phyloP scores from a whole-genome alignment of 2,329 filamentous ascomycete species.

The Domatiomyces catenatus region DNA sequence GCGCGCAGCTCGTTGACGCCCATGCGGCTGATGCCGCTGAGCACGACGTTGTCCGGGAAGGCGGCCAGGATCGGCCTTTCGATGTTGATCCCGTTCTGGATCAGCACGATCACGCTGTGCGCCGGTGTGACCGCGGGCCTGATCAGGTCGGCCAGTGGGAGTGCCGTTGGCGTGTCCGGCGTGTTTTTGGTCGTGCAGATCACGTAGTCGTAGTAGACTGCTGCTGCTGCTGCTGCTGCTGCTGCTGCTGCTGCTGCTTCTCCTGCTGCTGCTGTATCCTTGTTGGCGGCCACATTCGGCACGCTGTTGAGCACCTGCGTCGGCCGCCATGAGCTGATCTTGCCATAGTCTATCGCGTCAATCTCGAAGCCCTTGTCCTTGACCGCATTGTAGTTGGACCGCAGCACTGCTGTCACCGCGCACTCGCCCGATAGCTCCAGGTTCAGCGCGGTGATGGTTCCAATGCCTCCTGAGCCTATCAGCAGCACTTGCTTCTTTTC shows the following conservation, averaged over 20 bases:
- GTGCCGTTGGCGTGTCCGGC: slow-evolving; percentile 33
- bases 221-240: neutral
- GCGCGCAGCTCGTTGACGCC: slow-evolving; percentile 34
- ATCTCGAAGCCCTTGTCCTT: slow-evolving; percentile 38
- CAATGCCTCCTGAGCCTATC: slow-evolving; percentile 43
- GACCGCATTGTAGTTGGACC: slow-evolving; percentile 42
- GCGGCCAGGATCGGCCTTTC: slow-evolving; percentile 36
- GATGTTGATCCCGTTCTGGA: slow-evolving; percentile 52
- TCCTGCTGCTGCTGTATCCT: slow-evolving; percentile 1
- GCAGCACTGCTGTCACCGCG: slow-evolving; percentile 38
- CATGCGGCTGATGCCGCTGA: slow-evolving; percentile 40
- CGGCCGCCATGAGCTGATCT: slow-evolving; percentile 36
- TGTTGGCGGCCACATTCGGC: slow-evolving; percentile 26
- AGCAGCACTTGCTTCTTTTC: slow-evolving; percentile 33
- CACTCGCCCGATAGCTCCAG: slow-evolving; percentile 38
- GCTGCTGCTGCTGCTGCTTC: neutral
- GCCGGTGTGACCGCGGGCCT: slow-evolving; percentile 36
- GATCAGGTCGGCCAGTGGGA: slow-evolving; percentile 32
- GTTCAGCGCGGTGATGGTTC: slow-evolving; percentile 42
- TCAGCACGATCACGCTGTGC: slow-evolving; percentile 39
- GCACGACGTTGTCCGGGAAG: slow-evolving; percentile 38
- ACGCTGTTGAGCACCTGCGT: slow-evolving; percentile 34
- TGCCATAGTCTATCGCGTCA: slow-evolving; percentile 37
- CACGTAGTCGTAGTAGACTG: slow-evolving; percentile 37
- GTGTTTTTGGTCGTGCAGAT: slow-evolving; percentile 45